phyloP scores from a whole-genome alignment of 108 stramenopile species.

The Conticribra weissflogii region DNA sequence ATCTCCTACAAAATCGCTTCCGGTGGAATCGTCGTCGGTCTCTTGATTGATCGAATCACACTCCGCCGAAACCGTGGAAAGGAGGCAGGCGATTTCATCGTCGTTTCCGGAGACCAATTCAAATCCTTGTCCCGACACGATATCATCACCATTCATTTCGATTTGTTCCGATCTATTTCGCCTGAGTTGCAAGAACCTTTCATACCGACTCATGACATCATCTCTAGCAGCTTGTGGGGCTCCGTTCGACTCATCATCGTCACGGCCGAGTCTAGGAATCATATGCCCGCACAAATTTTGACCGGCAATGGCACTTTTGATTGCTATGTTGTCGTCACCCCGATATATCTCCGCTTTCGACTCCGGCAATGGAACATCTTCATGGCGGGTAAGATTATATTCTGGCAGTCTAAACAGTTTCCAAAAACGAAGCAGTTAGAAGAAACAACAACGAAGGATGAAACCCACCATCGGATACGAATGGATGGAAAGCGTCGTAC shows the following conservation, averaged over 20 bases:
- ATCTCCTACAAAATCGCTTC: neutral
- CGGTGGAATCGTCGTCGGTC: neutral
- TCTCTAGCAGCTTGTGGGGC: conserved; percentile 8
- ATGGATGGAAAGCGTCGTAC: neutral
- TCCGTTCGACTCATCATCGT: conserved; percentile 4
- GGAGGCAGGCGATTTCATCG: conserved; percentile 1
- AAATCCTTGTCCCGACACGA: conserved; percentile 9
- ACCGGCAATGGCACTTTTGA: conserved; percentile 18
- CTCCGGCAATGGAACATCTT: conserved; percentile 48
- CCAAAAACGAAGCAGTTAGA: neutral
- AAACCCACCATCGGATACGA: neutral
- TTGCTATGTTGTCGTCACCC: conserved; percentile 7
- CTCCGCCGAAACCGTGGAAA: no score
- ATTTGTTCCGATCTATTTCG: conserved; percentile 8
- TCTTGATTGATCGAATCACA: neutral
- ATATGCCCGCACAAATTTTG: conserved; percentile 33
- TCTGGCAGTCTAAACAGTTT: conserved; percentile 34
- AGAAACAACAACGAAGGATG: neutral
- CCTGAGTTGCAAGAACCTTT: no score
- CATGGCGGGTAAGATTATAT: conserved; percentile 46
- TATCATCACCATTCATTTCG: neutral
- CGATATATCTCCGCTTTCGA: conserved; percentile 47
- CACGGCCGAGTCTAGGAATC: conserved; percentile 17
- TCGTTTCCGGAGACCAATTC: conserved; percentile 8
- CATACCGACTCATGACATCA: conserved; percentile 5